Base-by-base conservation (phyloP, 176 grass and related monocot species). In the Zoysia pacifica region DNA sequence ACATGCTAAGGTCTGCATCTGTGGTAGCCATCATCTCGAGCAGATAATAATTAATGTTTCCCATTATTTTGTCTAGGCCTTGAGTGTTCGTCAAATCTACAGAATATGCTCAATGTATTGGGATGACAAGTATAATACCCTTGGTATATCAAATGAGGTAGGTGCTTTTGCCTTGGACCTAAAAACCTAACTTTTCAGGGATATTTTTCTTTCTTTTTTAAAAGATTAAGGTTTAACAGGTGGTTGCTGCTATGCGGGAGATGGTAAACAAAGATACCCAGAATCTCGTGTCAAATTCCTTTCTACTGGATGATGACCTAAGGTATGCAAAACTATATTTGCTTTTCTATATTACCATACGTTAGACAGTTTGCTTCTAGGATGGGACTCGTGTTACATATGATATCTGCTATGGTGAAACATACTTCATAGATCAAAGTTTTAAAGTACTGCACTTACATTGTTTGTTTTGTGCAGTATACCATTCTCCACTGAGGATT, bases 51-150 rank as follows among this genome's bases (percentile, higher is more conserved):
- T 60, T 74, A 11, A n/a, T 44, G 41, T 69, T 70, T 66, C 46
- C 45, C 48, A 28, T 28, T 28, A 28, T 72, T 65, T 53, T 67
- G 7, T 86, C 19, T 76, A 99, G 96, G 85, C 86, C 67, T 84
- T 99, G 78, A 99, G 96, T 91, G 79, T 99, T 64, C 79, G 90
- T 41, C 95, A 98, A 87, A 98, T 98, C 67, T 98, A 98, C 62
- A 74, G 95, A 77, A 98, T 98, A 91, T 98, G 95, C 80, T 92
- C 92, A 15, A 94, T 94, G 92, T 98, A 98, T 63, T 98, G 95
- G 95, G 95, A 98, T 81, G 95, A 98, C 72, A 94, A 89, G 83
- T 98, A 98, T 41, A 82, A 85, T 54, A 98, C 95, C 11, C 86
- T 84, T 48, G 87, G 95, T 67, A 91, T 98, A 70, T 98, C 95